These are phyloP conservation scores for Serendipita sp. DNA, from an alignment of 768 basidiomycete species.

Conservation along the genomic window DNA sequence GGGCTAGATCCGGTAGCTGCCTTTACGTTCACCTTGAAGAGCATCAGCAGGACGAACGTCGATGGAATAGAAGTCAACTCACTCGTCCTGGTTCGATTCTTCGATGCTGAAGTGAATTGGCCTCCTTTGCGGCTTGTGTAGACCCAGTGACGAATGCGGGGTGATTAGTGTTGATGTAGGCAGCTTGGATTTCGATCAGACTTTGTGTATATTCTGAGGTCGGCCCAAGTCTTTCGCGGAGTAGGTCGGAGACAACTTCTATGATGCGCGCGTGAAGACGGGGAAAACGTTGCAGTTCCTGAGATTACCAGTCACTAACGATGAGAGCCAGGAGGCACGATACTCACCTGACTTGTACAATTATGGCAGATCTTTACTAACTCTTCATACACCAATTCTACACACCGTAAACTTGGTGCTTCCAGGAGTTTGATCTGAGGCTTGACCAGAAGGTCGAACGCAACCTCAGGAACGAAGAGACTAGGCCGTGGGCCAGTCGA, in stretches of 20 bases:
- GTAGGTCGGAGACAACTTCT: conserved; percentile 89
- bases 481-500: conserved; percentile 94
- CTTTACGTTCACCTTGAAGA: background rate
- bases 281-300: conserved; percentile 96
- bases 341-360: conserved; percentile 70
- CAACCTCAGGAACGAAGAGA: conserved; percentile 90
- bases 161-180: conserved; percentile 99
- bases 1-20: conserved; percentile 14
- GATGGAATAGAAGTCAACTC: background rate
- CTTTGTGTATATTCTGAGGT: conserved; percentile 94
- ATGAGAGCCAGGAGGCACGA: background rate
- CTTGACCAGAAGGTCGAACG: conserved; percentile 92
- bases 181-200: conserved; percentile 90
- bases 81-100: background rate
- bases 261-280: conserved; percentile 81
- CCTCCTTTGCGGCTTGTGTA: conserved; percentile 34
- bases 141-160: conserved; percentile 81
- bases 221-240: conserved; percentile 88
- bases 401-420: conserved; percentile 84
- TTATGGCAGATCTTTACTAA: conserved; percentile 99
- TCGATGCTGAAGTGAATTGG: background rate
- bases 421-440: conserved; percentile 96
- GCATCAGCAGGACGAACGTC: background rate
- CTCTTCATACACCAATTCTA: conserved; percentile 97
- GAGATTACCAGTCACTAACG: conserved; percentile 2